Evolutionary conservation across 2,329 filamentous ascomycete species (phyloP).

Genomic region (Hypoxylon sp.): DNA sequence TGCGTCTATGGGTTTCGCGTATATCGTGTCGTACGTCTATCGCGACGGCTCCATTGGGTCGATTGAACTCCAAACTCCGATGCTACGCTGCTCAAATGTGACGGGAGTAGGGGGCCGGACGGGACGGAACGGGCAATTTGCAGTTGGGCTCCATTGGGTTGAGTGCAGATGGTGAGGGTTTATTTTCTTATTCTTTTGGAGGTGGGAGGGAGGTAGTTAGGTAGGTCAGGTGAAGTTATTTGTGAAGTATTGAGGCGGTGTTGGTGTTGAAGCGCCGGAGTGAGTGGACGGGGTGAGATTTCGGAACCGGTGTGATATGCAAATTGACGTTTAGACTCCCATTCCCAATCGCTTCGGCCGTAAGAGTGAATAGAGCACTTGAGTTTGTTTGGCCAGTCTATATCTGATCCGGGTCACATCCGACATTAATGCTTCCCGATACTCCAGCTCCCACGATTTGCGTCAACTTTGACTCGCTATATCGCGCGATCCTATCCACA

Average conservation of each 20-base stretch:
- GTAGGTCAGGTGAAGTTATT: not conserved
- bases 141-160: not conserved
- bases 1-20: not conserved
- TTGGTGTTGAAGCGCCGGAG: not conserved
- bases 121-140: not conserved
- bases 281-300: not conserved
- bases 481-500: not conserved
- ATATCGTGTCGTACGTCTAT: not conserved
- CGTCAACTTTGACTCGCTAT: not conserved
- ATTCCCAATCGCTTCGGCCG: not conserved
- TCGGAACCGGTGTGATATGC: not conserved
- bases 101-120: not conserved
- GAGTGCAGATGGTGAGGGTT: not conserved
- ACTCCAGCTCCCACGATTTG: not conserved
- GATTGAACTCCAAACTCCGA: not conserved
- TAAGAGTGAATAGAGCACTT: not conserved
- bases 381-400: not conserved
- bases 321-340: not conserved
- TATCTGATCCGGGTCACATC: slow-evolving; percentile 1
- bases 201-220: not conserved
- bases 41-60: not conserved
- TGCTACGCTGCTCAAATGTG: not conserved
- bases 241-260: not conserved
- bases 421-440: not conserved
- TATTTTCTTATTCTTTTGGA: not conserved